These are phyloP conservation scores for Aspergillus spinulosporus DNA, from an alignment of 2,329 filamentous ascomycete genomes.

Conservation along the genomic window DNA sequence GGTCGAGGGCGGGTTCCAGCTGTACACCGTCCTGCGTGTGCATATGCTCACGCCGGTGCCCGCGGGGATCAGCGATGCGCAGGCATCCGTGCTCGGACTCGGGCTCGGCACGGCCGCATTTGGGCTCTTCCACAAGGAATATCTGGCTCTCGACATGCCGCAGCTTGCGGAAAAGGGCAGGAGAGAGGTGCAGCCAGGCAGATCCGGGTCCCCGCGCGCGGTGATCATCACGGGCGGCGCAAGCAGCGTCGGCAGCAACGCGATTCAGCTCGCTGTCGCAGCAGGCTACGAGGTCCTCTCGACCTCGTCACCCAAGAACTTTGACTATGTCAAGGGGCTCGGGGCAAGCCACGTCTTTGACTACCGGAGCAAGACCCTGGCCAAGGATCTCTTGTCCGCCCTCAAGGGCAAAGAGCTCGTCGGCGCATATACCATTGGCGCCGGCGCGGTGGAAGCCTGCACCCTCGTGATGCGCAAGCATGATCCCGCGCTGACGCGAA, in stretches of 20 bases:
- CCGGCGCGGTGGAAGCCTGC: not conserved
- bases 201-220: not conserved
- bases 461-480: constrained; percentile 9
- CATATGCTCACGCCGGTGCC: constrained; percentile 22
- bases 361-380: constrained; percentile 34
- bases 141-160: constrained; percentile 20
- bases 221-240: constrained; percentile 19
- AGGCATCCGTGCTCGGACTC: constrained; percentile 24
- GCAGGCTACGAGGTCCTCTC: constrained; percentile 19
- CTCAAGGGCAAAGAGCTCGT: constrained; percentile 15
- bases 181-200: not conserved
- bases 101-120: constrained; percentile 24
- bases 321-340: constrained; percentile 39
- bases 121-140: constrained; percentile 24
- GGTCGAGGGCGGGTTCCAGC: constrained; percentile 27
- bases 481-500: not conserved
- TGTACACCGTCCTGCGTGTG: constrained; percentile 23
- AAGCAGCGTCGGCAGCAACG: constrained; percentile 46
- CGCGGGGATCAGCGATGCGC: constrained; percentile 15
- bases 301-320: constrained; percentile 17
- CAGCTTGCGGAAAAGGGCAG: not conserved
- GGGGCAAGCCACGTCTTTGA: constrained; percentile 51
- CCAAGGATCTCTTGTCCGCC: constrained; percentile 18
- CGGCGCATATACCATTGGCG: constrained; percentile 12
- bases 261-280: constrained; percentile 46